These are phyloP conservation scores for Fusarium brevicatenulatum DNA, from an alignment of 2,329 filamentous ascomycete species.

Conservation along the genomic window DNA sequence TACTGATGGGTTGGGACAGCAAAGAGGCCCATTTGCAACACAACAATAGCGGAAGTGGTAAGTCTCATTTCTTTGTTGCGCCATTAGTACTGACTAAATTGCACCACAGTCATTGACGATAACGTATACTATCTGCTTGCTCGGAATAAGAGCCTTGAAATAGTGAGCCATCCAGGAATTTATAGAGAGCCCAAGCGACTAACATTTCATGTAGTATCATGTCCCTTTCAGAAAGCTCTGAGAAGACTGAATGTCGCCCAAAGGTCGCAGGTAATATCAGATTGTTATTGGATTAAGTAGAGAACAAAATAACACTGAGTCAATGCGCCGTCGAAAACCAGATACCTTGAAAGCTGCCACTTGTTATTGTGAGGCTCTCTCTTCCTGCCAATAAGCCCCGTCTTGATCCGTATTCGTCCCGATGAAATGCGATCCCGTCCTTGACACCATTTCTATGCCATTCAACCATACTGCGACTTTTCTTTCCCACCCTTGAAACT, in stretches of 20 bases:
- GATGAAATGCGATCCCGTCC: conserved; percentile 46
- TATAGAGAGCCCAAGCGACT: background rate
- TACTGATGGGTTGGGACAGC: conserved; percentile 54
- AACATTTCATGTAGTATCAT: conserved; percentile 42
- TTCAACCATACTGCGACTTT: conserved; percentile 31
- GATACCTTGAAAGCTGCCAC: conserved; percentile 35
- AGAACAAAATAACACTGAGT: conserved; percentile 38
- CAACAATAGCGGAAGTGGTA: conserved; percentile 47
- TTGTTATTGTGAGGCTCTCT: conserved; percentile 29
- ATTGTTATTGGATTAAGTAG: conserved; percentile 29
- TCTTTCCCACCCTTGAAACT: conserved; percentile 14
- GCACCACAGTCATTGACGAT: conserved; percentile 48
- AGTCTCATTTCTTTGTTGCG: conserved; percentile 1
- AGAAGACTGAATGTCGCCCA: background rate
- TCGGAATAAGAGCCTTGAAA: conserved; percentile 45
- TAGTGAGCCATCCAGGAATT: conserved; percentile 42
- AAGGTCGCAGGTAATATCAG: conserved; percentile 2
- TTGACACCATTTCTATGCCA: conserved; percentile 47
- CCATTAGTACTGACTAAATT: background rate
- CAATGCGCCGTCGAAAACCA: conserved; percentile 42
- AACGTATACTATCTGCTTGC: conserved; percentile 48
- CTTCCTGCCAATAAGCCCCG: conserved; percentile 37
- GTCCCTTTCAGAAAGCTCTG: conserved; percentile 39
- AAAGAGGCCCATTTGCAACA: conserved; percentile 51
- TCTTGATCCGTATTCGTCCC: conserved; percentile 41